Percentiles rank a stretch among this genome's conserved stretches.
phyloP scores from a whole-genome alignment of 129 eudicot genomes.

The Saposhnikovia divaricata region DNA sequence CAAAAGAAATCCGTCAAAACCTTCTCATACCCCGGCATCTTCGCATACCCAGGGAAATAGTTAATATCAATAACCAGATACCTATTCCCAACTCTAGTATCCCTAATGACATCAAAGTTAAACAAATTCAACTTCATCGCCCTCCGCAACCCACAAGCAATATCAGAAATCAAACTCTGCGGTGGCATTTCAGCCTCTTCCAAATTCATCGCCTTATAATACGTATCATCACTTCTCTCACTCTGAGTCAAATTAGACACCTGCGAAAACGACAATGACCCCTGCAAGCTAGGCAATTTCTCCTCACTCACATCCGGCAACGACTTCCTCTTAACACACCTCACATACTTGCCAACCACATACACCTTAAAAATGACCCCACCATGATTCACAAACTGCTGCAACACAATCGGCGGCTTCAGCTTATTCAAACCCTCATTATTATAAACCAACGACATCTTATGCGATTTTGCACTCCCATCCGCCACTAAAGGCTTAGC shows the following conservation, averaged over 20 bases:
- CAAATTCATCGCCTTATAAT: conserved; percentile 44
- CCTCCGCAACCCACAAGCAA: conserved; percentile 51
- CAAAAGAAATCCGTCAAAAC: conserved; percentile 62
- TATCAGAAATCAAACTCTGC: conserved; percentile 30
- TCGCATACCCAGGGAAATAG: conserved; percentile 82
- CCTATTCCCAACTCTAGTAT: conserved; percentile 52
- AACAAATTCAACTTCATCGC: conserved; percentile 47
- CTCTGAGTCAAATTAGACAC: conserved; percentile 45
- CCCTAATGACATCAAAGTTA: conserved; percentile 77
- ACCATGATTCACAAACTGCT: conserved; percentile 83
- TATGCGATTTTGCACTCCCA: conserved; percentile 74
- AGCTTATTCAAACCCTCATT: conserved; percentile 41
- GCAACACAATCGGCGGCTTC: conserved; percentile 62
- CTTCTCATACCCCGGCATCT: conserved; percentile 62
- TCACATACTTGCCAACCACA: conserved; percentile 69
- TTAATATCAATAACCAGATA: conserved; percentile 76
- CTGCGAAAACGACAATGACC: conserved; percentile 61
- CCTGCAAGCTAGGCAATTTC: conserved; percentile 37
- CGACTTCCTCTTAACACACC: conserved; percentile 76
- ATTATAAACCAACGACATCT: conserved; percentile 62
- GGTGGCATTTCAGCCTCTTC: conserved; percentile 68
- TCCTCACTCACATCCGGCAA: conserved; percentile 66
- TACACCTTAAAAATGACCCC: conserved; percentile 86
- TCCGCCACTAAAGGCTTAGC: conserved; percentile 81
- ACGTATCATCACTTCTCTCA: conserved; percentile 42